Evolutionary conservation across 805 yeast species (phyloP), one percentile per base, ranked within the genome.

Genomic region (Starmera amethionina): DNA sequence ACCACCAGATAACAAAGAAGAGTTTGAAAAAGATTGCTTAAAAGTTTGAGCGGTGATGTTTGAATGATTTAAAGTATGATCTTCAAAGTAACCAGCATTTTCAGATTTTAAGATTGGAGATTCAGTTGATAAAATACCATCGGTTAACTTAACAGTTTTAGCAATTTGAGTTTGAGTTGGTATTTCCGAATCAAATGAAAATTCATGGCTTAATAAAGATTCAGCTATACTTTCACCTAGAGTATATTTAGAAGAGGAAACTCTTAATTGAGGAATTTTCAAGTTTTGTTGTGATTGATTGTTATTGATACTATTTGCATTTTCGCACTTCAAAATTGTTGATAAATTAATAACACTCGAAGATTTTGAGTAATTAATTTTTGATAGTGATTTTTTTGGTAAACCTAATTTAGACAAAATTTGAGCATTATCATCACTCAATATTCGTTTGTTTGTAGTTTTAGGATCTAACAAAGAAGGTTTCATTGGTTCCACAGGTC

Each of bases 341-440:
- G 56, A 47, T 22, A 54, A 42, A 30, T 55, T 54, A 32, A 51
- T 45, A 4, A 58, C 48, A 8, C 57, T 53, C 8, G 57, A 51
- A 4, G 58, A 52, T 37, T 51, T 55, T 12, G 56, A 52, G 44
- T 54, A 54, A 32, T 44, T 48, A 27, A 52, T 54, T 37, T 44
- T 55, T 1, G 57, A 51, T 9, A 35, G 35, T n/a, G 50, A 42
- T 32, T 41, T 49, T 29, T 41, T 38, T 4, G 42, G 42, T 37
- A 34, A 12, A 25, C 39, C 35, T 8, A 37, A 9, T 13, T 8
- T 37, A 30, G 42, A 45, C 13, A 55, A 42, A 7, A 54, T 46
- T 22, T 49, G 49, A 3, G 45, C 52, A 30, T 47, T 47, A 33
- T 42, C 41, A 15, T 42, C 38, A 31, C 52, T 48, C 4, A 47